A percentile compares a stretch with the other conserved stretches of the same genome.
phyloP scores from a whole-genome alignment of 768 basidiomycete genomes.

The Podaxis sp. region DNA sequence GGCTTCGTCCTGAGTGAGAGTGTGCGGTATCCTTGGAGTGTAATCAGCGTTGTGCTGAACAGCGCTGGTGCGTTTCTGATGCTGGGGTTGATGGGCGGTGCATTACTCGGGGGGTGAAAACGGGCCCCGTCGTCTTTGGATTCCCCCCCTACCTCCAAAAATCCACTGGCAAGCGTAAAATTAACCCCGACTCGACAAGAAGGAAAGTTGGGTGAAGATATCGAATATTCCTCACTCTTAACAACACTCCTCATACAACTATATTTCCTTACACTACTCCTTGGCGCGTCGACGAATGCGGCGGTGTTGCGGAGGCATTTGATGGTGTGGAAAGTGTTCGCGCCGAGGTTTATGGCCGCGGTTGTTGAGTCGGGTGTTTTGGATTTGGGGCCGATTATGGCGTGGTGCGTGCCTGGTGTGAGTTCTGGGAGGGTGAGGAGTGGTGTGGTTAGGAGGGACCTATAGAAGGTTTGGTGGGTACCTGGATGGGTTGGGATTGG shows the following conservation, averaged over 20 bases:
- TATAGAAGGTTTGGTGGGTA: conserved; percentile 24
- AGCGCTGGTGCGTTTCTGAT: conserved; percentile 28
- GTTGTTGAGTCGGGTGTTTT: conserved; percentile 59
- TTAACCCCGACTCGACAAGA: no score
- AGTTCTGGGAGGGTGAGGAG: conserved; percentile 17
- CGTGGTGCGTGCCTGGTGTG: no score
- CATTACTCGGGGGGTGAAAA: conserved; percentile 80
- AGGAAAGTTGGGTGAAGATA: conserved; percentile 26
- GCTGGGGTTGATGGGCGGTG: conserved; percentile 50
- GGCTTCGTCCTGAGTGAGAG: conserved; percentile 74
- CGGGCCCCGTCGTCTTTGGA: conserved; percentile 53
- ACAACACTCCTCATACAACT: conserved; percentile 63
- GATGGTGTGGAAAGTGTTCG: conserved; percentile 99
- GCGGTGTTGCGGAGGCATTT: conserved; percentile 80
- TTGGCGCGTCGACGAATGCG: conserved; percentile 71
- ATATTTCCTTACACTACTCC: conserved; percentile 62
- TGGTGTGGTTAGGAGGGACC: conserved; percentile 64
- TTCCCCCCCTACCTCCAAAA: background rate
- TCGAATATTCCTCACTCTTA: conserved; percentile 42
- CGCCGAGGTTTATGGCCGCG: conserved; percentile 87
- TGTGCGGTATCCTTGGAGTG: conserved; percentile 71
- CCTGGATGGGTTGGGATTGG: conserved; percentile 14
- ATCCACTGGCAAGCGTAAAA: background rate
- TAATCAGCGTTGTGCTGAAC: conserved; percentile 73
- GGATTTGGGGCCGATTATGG: conserved; percentile 39